Evolutionary conservation across 2,329 filamentous ascomycete genomes (phyloP), one percentile per base, ranked within the genome.

Genomic region (Blumeria graminis): DNA sequence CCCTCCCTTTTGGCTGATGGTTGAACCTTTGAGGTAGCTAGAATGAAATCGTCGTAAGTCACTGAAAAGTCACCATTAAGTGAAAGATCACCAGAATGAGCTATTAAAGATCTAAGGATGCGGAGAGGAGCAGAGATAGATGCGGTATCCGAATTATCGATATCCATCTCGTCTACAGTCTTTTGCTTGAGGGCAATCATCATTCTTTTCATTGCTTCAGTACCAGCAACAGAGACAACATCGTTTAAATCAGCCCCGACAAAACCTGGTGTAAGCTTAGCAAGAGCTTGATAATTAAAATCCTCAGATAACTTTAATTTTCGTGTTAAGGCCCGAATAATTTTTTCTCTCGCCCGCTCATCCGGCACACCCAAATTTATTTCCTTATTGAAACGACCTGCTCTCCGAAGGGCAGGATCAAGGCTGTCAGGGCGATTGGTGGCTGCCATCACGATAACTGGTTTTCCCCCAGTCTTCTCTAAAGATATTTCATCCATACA

Each of bases 301-400:
- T 88, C 80, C 3, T 76, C 73, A 0, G 78, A 73, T 7, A 94
- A 67, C 0, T 71, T 71, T 61, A 81, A 75, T 56, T 81, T 77
- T 56, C 79, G 72, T 0, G 85, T 86, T 50, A 93, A 71, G 1
- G 84, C 81, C 41, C 76, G 74, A 50, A 96, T 70, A 45, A 98
- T 96, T 53, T 84, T 75, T 64, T 84, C 81, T 57, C 92, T 76
- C 16, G 83, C 84, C 0, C 74, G 69, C 63, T 92, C 81, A 60
- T 86, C 88, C 0, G 92, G 92, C 38, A 95, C 86, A 22, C 83
- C 83, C 67, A 96, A 81, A 64, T 89, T 88, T 61, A 95, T 83
- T 63, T 88, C 89, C 58, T 80, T 81, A 62, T 86, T 84, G 65
- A 94, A 94, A 55, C 82, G 75, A 9, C 84, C 89, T 56, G 78